Evolutionary conservation across 441 rosid genomes (phyloP).

Genomic region (Dalechampia spathulata): DNA sequence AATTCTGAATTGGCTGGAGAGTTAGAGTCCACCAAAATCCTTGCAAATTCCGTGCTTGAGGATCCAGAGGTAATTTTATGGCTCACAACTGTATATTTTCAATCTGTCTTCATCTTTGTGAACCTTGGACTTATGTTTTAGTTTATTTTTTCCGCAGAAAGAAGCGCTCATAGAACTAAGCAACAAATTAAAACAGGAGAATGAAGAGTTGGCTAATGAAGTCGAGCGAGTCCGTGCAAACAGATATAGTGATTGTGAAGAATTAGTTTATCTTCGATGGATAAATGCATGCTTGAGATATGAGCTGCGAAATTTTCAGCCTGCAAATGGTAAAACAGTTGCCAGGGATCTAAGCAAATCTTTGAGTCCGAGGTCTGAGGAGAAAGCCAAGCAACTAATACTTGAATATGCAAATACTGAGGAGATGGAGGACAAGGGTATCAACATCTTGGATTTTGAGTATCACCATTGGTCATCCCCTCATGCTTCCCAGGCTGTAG

Average conservation of each 20-base stretch:
- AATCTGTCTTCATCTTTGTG: background rate
- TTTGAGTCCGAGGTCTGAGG: constrained; percentile 68
- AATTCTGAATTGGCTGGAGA: constrained; percentile 49
- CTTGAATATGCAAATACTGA: constrained; percentile 65
- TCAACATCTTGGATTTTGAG: constrained; percentile 29
- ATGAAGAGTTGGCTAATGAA: constrained; percentile 45
- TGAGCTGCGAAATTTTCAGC: constrained; percentile 70
- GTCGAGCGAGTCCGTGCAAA: constrained; percentile 61
- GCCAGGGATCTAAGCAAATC: constrained; percentile 82
- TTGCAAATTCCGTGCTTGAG: constrained; percentile 49
- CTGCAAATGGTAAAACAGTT: constrained; percentile 50
- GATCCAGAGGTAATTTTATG: constrained; percentile 41
- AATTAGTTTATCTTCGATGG: constrained; percentile 82
- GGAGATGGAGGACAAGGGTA: constrained; percentile 31
- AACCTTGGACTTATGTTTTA: constrained; percentile 4
- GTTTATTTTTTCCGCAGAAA: constrained; percentile 27
- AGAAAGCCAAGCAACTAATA: constrained; percentile 70
- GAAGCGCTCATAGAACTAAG: constrained; percentile 40
- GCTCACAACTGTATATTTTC: background rate
- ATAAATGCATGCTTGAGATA: constrained; percentile 80
- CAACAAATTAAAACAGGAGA: constrained; percentile 40
- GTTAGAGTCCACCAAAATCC: constrained; percentile 53
- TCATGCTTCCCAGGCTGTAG: constrained; percentile 47
- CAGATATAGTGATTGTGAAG: constrained; percentile 57
- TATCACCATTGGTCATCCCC: constrained; percentile 62